phyloP scores from a whole-genome alignment of 2,329 filamentous ascomycete species.

The Cytospora schulzeri region DNA sequence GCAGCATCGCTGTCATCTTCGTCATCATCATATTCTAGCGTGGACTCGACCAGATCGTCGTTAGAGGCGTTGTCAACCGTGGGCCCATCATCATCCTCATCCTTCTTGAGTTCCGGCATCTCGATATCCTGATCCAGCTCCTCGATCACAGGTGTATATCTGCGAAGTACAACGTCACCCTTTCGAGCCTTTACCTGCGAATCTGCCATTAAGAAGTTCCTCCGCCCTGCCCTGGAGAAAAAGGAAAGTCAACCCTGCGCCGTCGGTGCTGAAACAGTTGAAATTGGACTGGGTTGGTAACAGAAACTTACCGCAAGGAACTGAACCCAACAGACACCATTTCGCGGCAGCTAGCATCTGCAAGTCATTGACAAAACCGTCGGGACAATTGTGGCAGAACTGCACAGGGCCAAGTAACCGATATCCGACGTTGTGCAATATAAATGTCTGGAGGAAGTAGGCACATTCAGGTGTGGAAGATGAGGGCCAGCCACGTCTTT shows the following conservation, averaged over 20 bases:
- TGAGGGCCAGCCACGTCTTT: neutral
- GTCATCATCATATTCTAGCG: neutral
- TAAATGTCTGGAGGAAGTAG: neutral
- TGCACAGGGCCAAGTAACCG: neutral
- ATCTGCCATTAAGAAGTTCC: neutral
- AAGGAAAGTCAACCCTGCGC: neutral
- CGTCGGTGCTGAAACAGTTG: neutral
- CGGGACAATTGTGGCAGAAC: slow-evolving; percentile 8
- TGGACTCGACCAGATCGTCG: no score
- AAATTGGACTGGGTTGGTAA: neutral
- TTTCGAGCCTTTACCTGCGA: neutral
- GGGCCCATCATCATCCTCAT: neutral
- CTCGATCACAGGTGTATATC: neutral
- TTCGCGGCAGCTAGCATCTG: slow-evolving; percentile 9
- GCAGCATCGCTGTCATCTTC: slow-evolving; percentile 4
- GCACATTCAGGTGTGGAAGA: neutral
- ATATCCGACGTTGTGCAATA: neutral
- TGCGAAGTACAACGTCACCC: neutral
- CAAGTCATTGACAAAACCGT: slow-evolving; percentile 9
- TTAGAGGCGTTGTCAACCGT: no score
- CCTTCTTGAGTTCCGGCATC: neutral
- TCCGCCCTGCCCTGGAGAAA: slow-evolving; percentile 4
- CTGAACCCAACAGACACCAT: slow-evolving; percentile 14
- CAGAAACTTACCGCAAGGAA: slow-evolving; percentile 9
- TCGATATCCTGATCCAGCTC: neutral